phyloP scores from a whole-genome alignment of 106 monocot genomes.

The Posidonia australis region DNA sequence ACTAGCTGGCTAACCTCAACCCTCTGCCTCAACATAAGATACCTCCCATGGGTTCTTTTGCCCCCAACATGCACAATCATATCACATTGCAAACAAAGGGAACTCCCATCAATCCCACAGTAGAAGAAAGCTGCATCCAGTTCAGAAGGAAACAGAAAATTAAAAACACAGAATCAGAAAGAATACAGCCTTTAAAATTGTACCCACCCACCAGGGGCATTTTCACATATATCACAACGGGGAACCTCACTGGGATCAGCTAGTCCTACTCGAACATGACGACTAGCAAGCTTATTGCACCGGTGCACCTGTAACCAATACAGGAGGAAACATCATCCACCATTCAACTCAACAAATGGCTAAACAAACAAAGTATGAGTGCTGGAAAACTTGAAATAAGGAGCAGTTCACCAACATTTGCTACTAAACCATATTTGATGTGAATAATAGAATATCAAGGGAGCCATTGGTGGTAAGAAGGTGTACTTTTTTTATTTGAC shows the following conservation, averaged over 20 bases:
- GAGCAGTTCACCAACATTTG: too few relatives aligned
- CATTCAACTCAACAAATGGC: too few relatives aligned
- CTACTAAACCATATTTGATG: too few relatives aligned
- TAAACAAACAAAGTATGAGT: too few relatives aligned
- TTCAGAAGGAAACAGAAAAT: background rate
- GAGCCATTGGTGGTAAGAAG: too few relatives aligned
- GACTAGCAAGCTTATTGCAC: constrained; percentile 96
- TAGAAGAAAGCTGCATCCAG: constrained; percentile 80
- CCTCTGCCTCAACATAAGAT: constrained; percentile 75
- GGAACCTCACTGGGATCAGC: constrained; percentile 70
- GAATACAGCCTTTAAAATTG: background rate
- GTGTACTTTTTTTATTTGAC: too few relatives aligned
- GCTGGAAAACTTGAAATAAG: too few relatives aligned
- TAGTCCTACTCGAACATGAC: constrained; percentile 90
- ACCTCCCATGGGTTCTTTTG: constrained; percentile 84
- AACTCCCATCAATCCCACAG: constrained; percentile 94
- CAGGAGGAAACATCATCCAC: too few relatives aligned
- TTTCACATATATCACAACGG: constrained; percentile 91
- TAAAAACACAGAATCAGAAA: background rate
- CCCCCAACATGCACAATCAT: constrained; percentile 97
- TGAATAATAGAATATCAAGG: too few relatives aligned
- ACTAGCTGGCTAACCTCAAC: constrained; percentile 42
- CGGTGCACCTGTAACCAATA: constrained; percentile 56
- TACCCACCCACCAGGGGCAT: constrained; percentile 60
- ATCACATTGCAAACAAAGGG: constrained; percentile 94